A percentile compares a stretch with the other conserved stretches of the same genome.
These are phyloP conservation scores for Gynostemma pentaphyllum DNA, from an alignment of 306 rosid species.

Conservation along the genomic window DNA sequence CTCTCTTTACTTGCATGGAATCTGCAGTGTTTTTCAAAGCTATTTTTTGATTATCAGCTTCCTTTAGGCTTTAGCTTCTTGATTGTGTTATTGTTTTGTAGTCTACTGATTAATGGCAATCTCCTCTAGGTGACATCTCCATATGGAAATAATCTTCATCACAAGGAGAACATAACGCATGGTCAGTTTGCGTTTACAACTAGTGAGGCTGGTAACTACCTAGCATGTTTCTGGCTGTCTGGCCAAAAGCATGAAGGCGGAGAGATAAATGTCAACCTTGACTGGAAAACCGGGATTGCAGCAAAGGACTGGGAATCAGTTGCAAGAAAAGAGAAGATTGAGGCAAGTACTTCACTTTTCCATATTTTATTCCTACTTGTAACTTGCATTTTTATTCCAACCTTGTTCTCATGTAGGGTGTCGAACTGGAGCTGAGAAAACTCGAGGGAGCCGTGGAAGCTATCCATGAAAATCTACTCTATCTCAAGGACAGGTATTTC, in stretches of 20 bases:
- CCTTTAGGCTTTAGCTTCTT: neutral
- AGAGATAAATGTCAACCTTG: slow-evolving; percentile 41
- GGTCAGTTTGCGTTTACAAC: slow-evolving; percentile 88
- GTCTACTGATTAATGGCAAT: slow-evolving; percentile 3
- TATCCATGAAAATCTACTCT: slow-evolving; percentile 71
- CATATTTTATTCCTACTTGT: neutral
- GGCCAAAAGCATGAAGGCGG: slow-evolving; percentile 20
- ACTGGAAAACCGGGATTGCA: slow-evolving; percentile 92
- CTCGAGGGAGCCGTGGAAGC: slow-evolving; percentile 89
- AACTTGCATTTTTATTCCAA: neutral
- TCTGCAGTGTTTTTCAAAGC: neutral
- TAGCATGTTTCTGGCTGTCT: slow-evolving; percentile 76
- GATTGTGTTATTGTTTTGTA: neutral
- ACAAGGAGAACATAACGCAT: slow-evolving; percentile 49
- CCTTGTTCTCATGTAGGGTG: slow-evolving; percentile 30
- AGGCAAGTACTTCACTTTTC: slow-evolving; percentile 29
- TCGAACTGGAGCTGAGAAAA: slow-evolving; percentile 84
- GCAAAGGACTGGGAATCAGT: slow-evolving; percentile 98
- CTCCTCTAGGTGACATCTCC: slow-evolving; percentile 76
- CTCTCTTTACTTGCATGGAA: no score
- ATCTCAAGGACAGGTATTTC: slow-evolving; percentile 63
- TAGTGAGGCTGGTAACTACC: slow-evolving; percentile 73
- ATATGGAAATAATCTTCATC: slow-evolving; percentile 64
- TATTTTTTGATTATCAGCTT: neutral
- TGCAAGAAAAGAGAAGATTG: slow-evolving; percentile 89